A percentile compares a stretch with the other conserved stretches of the same genome.
Evolutionary conservation across 768 basidiomycete genomes (phyloP).

Genomic region (Russula sp.): DNA sequence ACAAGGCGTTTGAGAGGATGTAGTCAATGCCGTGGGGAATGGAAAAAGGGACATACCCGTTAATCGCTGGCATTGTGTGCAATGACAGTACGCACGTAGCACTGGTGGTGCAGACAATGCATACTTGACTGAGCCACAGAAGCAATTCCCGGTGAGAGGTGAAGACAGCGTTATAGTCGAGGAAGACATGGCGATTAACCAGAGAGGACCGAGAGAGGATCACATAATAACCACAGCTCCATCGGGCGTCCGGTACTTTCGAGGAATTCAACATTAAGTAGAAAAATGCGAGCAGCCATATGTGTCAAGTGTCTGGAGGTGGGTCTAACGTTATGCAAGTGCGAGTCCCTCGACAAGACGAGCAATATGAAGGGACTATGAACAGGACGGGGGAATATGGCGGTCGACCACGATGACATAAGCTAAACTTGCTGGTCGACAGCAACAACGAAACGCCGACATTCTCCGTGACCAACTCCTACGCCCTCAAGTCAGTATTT

Average conservation of each 20-base stretch:
- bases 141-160: conserved; percentile 42
- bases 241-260: no score
- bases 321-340: no score
- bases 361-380: no score
- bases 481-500: conserved; percentile 6
- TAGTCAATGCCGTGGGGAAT: background rate
- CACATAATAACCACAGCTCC: background rate
- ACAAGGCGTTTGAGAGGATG: background rate
- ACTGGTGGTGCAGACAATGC: conserved; percentile 40
- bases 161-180: background rate
- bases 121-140: conserved; percentile 48
- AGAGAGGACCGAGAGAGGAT: background rate
- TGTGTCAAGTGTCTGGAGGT: background rate
- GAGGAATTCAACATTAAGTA: background rate
- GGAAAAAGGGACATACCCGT: conserved; percentile 34
- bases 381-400: no score
- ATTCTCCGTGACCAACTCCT: conserved; percentile 11
- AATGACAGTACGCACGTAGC: conserved; percentile 61
- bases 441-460: background rate
- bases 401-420: conserved; percentile 11
- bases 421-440: conserved; percentile 18
- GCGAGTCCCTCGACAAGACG: no score
- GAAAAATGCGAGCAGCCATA: background rate
- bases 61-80: conserved; percentile 58
- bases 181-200: background rate